phyloP scores from a whole-genome alignment of 805 yeast genomes.

The Suhomyces prunicola region DNA sequence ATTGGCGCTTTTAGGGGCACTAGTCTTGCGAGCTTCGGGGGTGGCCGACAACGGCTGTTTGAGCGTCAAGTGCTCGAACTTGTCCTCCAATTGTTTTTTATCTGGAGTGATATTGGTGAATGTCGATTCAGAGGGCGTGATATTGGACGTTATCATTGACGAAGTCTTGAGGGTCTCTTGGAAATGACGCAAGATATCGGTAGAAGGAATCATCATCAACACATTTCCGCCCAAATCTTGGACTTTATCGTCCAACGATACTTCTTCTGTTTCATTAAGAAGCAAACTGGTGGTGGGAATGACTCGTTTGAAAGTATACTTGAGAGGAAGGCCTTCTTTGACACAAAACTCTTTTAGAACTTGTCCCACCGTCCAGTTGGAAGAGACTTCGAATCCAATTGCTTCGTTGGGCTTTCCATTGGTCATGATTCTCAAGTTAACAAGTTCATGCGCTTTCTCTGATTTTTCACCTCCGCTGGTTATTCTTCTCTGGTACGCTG shows the following conservation, averaged over 20 bases:
- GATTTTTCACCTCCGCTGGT: neutral
- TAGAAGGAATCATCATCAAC: neutral
- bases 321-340: constrained; percentile 22
- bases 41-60: neutral
- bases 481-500: constrained; percentile 1
- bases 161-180: neutral
- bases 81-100: constrained; percentile 17
- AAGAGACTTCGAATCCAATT: constrained; percentile 1
- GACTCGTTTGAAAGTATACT: constrained; percentile 23
- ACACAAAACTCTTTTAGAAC: constrained; percentile 27
- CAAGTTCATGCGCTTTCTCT: neutral
- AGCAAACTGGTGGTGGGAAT: neutral
- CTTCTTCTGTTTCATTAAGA: neutral
- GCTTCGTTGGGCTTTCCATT: neutral
- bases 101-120: constrained; percentile 24
- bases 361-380: constrained; percentile 17
- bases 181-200: neutral
- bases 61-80: constrained; percentile 7
- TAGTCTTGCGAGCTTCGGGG: neutral
- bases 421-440: neutral
- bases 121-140: constrained; percentile 28
- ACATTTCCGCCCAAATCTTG: neutral
- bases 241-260: neutral
- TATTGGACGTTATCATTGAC: constrained; percentile 5
- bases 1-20: neutral